These are phyloP conservation scores for Pythium dissotocum DNA, from an alignment of 352 stramenopile species.

Conservation along the genomic window DNA sequence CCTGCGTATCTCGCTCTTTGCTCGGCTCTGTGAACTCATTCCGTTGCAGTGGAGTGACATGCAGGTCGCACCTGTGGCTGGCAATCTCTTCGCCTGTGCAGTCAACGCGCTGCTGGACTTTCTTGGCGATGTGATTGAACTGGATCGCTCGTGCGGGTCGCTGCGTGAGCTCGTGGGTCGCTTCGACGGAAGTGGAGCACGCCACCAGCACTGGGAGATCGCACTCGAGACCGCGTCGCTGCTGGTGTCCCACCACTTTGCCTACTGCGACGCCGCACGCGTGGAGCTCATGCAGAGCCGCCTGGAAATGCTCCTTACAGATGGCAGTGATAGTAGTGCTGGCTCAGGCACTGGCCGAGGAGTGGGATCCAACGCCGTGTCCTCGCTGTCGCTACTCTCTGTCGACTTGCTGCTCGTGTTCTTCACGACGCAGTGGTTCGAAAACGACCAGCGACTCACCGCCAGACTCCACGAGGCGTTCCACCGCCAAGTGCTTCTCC, in stretches of 20 bases:
- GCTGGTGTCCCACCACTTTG: constrained; percentile 45
- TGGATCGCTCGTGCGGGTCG: constrained; percentile 38
- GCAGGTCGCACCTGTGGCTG: constrained; percentile 13
- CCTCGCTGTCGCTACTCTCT: constrained; percentile 13
- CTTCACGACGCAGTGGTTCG: constrained; percentile 47
- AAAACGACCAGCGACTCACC: constrained; percentile 43
- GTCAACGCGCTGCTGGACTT: constrained; percentile 56
- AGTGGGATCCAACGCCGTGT: neutral
- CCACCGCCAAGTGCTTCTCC: constrained; percentile 30
- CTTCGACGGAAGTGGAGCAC: neutral
- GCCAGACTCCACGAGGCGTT: constrained; percentile 52
- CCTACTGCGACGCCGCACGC: constrained; percentile 29
- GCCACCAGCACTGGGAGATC: constrained; percentile 36
- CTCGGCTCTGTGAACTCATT: constrained; percentile 56
- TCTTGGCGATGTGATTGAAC: constrained; percentile 63
- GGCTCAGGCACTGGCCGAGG: neutral
- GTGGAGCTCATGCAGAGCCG: constrained; percentile 4
- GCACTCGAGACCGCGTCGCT: constrained; percentile 33
- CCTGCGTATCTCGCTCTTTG: constrained; percentile 55
- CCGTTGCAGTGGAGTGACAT: constrained; percentile 32
- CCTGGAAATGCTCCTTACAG: neutral
- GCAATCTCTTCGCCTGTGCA: constrained; percentile 45
- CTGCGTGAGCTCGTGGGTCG: constrained; percentile 38
- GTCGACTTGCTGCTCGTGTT: constrained; percentile 57
- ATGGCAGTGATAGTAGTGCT: neutral